Evolutionary conservation across 148 eudicot species (phyloP).

Genomic region (Nepenthes gracilis): DNA sequence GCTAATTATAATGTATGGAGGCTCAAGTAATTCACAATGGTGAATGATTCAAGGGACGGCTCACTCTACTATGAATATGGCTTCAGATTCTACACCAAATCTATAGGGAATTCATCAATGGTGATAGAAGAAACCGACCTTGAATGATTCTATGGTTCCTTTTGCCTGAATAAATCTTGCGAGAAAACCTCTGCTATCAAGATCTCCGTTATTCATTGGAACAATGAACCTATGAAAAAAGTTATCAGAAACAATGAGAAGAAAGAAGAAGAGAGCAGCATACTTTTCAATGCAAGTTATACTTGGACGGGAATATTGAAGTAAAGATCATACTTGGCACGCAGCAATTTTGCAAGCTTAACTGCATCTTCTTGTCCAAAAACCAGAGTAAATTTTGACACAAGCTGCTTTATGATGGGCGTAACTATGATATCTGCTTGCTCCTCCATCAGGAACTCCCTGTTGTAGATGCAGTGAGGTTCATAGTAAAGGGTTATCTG

Average conservation of each 20-base stretch:
- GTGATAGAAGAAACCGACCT: slow-evolving; percentile 33
- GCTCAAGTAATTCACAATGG: too few relatives aligned
- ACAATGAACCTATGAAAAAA: slow-evolving; percentile 50
- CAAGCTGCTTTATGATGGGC: slow-evolving; percentile 79
- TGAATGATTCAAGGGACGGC: background rate
- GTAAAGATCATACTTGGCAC: slow-evolving; percentile 42
- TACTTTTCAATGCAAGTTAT: background rate
- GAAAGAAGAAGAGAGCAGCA: background rate
- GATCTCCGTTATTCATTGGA: slow-evolving; percentile 87
- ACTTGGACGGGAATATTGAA: background rate
- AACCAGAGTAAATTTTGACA: slow-evolving; percentile 69
- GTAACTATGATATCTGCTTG: slow-evolving; percentile 82
- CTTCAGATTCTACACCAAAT: background rate
- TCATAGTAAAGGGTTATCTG: slow-evolving; percentile 66
- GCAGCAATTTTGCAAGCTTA: slow-evolving; percentile 64
- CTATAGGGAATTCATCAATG: background rate
- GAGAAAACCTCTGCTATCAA: slow-evolving; percentile 83
- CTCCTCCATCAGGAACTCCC: slow-evolving; percentile 39
- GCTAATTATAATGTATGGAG: too few relatives aligned
- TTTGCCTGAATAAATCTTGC: slow-evolving; percentile 44
- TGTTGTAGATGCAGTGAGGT: slow-evolving; percentile 87
- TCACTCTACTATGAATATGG: background rate
- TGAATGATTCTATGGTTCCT: slow-evolving; percentile 80
- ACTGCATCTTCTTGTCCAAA: slow-evolving; percentile 99
- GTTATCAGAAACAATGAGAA: background rate